Base-by-base conservation (phyloP, 2,329 filamentous ascomycete genomes). In the Cryphonectria radicalis region DNA sequence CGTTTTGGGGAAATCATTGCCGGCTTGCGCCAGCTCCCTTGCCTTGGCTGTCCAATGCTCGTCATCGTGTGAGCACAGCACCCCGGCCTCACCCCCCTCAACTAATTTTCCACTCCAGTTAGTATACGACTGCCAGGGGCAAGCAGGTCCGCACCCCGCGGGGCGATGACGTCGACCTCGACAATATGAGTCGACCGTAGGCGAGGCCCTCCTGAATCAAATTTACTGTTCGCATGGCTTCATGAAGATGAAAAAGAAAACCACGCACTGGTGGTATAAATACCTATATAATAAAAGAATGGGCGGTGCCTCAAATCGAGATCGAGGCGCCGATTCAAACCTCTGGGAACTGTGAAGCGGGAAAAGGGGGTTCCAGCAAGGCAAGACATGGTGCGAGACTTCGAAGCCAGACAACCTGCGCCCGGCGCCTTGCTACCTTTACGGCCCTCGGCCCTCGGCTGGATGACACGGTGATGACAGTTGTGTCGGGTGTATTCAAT, bases 131-230 rank as follows among this genome's bases (percentile, higher is more conserved):
- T 32, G 32, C 70, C 67, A 66, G 25, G 53, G 53, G 37, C 63
- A 63, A 50, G 35, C 55, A 53, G 35, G 14, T 63, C 11, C 8
- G 42, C 4, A 19, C 42, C 14, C 70, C 67, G 17, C 46, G 67
- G 2, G 60, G n/a, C 63, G 3, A 37, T 4, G 53, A 10, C 8
- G 55, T 69, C 3, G 67, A 59, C 32, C 13, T 67, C 19, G 63
- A 72, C 57, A 46, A 40, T 19, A n/a, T 50, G 6, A 40, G 37
- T 11, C 2, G 8, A 40, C 37, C 10, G 0, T 63, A 63, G 1
- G 77, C 77, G 6, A 72, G 68, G 8, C 76, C 73, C 0, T 46
- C 75, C 14, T 79, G 76, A 76, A 74, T 72, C 28, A 76, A 77
- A 19, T 50, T 1, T 4, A 8, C 46, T 11, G 46, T 2, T 50